Conservation (phyloP, 805 yeast species). For the Saccharomycopsis lassenensis region DNA sequence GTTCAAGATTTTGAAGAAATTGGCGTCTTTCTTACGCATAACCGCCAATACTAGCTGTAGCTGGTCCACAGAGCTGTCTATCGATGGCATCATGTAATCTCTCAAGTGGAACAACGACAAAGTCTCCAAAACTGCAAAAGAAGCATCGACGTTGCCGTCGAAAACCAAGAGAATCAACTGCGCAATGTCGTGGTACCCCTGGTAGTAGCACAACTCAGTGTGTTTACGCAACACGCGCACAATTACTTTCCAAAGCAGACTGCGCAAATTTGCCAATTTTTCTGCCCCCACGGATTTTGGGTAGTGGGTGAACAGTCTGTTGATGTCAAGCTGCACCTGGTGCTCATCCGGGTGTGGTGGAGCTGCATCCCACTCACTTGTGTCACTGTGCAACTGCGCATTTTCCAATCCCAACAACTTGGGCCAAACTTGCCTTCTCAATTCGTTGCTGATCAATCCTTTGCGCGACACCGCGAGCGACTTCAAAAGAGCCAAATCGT, state of each 20-base stretch:
- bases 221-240: constrained; percentile 45
- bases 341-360: constrained; percentile 57
- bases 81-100: constrained; percentile 73
- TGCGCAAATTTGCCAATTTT: constrained; percentile 28
- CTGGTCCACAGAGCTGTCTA: constrained; percentile 57
- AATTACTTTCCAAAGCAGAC: constrained; percentile 27
- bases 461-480: constrained; percentile 33
- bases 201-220: constrained; percentile 68
- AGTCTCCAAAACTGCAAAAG: constrained; percentile 41
- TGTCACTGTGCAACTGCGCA: too few species aligned
- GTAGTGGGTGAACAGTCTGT: constrained; percentile 48
- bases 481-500: constrained; percentile 23
- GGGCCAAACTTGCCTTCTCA: constrained; percentile 43
- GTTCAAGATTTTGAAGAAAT: constrained; percentile 27
- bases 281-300: constrained; percentile 21
- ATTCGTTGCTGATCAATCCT: constrained; percentile 34
- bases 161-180: constrained; percentile 51
- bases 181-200: constrained; percentile 87
- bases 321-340: constrained; percentile 72
- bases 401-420: constrained; percentile 28
- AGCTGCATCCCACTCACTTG: too few species aligned
- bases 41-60: constrained; percentile 56
- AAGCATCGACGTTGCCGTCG: constrained; percentile 35
- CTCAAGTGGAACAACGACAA: constrained; percentile 56
- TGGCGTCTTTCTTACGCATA: constrained; percentile 36